These are phyloP conservation scores for Fusarium solani-melongenae DNA, from an alignment of 2,329 filamentous ascomycete genomes.

Conservation along the genomic window DNA sequence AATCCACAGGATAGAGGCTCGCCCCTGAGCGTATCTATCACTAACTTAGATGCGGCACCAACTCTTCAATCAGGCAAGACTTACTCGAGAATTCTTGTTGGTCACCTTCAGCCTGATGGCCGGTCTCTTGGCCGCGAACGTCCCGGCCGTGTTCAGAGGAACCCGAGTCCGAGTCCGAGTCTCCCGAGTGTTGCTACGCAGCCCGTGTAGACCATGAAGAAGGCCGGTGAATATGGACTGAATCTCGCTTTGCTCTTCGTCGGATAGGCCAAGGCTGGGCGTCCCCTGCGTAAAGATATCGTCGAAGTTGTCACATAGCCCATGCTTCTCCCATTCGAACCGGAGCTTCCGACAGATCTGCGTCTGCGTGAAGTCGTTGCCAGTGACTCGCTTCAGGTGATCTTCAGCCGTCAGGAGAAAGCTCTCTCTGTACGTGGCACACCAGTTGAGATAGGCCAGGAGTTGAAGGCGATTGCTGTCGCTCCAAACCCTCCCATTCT, in stretches of 20 bases:
- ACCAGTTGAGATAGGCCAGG: conserved; percentile 1
- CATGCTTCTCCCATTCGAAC: rapidly evolving
- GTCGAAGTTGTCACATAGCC: background rate
- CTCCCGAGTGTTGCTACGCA: background rate
- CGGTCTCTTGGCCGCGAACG: background rate
- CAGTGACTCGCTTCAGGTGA: background rate
- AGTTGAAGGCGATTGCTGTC: background rate
- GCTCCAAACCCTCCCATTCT: background rate
- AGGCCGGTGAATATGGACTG: background rate
- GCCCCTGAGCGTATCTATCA: background rate
- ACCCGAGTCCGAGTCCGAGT: background rate
- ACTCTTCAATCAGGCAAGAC: background rate
- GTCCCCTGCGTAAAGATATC: background rate
- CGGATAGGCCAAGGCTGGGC: background rate
- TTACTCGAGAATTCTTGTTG: background rate
- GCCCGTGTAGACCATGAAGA: background rate
- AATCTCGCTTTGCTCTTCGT: background rate
- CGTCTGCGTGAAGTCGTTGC: background rate
- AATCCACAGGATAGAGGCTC: too few relatives aligned
- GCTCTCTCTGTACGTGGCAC: background rate
- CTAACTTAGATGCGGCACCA: background rate
- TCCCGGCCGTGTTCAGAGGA: background rate
- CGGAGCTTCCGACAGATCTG: background rate
- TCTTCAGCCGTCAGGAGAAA: background rate
- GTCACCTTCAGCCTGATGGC: background rate